Conservation (phyloP, 1,139 yeast genomes). For the Sugiyamaella castrensis region DNA sequence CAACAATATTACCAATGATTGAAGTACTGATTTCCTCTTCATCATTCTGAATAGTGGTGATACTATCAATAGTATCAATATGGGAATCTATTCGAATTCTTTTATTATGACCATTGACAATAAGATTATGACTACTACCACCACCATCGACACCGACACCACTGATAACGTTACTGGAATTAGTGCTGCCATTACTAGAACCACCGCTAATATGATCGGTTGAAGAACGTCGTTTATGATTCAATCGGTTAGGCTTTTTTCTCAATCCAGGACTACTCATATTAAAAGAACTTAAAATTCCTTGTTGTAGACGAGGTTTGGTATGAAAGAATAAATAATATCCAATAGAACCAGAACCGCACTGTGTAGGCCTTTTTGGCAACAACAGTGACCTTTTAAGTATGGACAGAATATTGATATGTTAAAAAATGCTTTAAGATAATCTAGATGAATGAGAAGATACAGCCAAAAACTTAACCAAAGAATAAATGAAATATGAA, state of each 20-base stretch:
- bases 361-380: slow-evolving; percentile 8
- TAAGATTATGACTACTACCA: not conserved
- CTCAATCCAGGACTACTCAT: slow-evolving; percentile 9
- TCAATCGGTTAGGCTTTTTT: slow-evolving; percentile 3
- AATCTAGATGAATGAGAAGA: no score
- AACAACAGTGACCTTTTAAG: slow-evolving; percentile 9
- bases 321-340: not conserved
- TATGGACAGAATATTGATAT: slow-evolving; percentile 11
- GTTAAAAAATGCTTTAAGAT: no score
- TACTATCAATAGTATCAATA: not conserved
- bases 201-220: no score
- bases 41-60: no score
- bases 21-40: not conserved
- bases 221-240: slow-evolving; percentile 7
- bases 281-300: slow-evolving; percentile 1
- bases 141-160: not conserved
- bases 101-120: not conserved
- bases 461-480: no score
- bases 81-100: slow-evolving; percentile 7
- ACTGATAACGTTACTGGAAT: no score
- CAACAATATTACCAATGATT: not conserved
- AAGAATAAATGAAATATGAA: no score
- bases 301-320: not conserved
- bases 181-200: no score
- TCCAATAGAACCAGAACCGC: slow-evolving; percentile 1